Conservation (phyloP, 2,329 filamentous ascomycete genomes). For the Penicillium hordei region DNA sequence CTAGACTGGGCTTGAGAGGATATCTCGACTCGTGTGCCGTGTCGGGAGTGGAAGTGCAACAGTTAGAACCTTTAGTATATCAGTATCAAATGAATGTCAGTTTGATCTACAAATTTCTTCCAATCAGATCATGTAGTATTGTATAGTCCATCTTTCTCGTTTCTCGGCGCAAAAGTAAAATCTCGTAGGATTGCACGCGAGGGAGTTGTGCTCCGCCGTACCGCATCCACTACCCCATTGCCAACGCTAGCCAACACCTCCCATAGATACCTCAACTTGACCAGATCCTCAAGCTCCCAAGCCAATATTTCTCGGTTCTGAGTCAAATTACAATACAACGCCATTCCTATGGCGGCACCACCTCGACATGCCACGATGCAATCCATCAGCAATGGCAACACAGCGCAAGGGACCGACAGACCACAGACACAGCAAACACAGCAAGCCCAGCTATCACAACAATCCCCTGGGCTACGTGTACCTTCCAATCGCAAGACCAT, state of each 20-base stretch:
- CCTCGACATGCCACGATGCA: constrained; percentile 35
- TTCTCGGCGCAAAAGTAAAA: not conserved
- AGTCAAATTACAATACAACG: not conserved
- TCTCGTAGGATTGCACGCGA: constrained; percentile 14
- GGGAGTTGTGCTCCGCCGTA: constrained; percentile 30
- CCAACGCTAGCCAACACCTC: not conserved
- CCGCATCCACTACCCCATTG: constrained; percentile 14
- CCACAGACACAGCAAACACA: constrained; percentile 1
- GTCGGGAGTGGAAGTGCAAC: too few relatives aligned
- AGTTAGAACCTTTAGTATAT: not conserved
- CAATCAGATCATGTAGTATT: not conserved
- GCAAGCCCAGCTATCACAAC: constrained; percentile 38
- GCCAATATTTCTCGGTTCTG: not conserved
- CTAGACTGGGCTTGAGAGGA: too few relatives aligned
- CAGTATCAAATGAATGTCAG: not conserved
- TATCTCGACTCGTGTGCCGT: not conserved
- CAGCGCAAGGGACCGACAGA: constrained; percentile 21
- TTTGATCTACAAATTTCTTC: not conserved
- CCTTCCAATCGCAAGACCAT: constrained; percentile 95
- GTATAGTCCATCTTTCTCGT: not conserved
- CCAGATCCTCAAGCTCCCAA: not conserved
- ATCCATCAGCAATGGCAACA: constrained; percentile 31
- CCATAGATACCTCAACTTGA: not conserved
- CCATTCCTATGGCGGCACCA: constrained; percentile 30
- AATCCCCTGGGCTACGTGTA: constrained; percentile 67